Conservation (phyloP, 805 yeast genomes). For the Candida pseudofarinosa region DNA sequence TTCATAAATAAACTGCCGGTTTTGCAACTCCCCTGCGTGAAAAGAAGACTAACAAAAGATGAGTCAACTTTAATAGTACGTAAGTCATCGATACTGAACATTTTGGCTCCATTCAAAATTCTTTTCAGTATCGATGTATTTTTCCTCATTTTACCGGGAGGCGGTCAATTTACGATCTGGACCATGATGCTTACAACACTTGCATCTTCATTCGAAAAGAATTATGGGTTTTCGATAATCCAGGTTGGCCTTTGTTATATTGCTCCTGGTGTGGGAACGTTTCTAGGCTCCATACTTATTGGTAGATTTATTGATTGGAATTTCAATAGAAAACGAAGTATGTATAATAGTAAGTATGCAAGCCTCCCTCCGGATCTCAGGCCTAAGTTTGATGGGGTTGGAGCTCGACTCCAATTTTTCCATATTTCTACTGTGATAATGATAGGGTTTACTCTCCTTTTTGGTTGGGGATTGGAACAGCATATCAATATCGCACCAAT, state of each 20-base stretch:
- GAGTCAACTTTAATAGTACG: conserved; percentile 12
- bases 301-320: conserved; percentile 56
- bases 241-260: conserved; percentile 69
- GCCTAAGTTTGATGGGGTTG: conserved; percentile 51
- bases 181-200: conserved; percentile 64
- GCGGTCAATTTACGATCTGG: conserved; percentile 67
- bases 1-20: conserved; percentile 45
- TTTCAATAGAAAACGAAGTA: conserved; percentile 33
- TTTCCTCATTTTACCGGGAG: conserved; percentile 50
- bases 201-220: conserved; percentile 47
- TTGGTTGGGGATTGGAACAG: conserved; percentile 69
- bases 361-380: conserved; percentile 13
- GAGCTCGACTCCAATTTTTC: conserved; percentile 48
- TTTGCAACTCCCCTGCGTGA: conserved; percentile 26
- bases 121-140: conserved; percentile 41
- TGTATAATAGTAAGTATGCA: conserved; percentile 22
- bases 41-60: conserved; percentile 28
- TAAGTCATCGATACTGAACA: conserved; percentile 14
- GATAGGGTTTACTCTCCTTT: conserved; percentile 25
- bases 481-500: conserved; percentile 50
- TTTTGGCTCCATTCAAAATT: conserved; percentile 40
- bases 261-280: conserved; percentile 68
- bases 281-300: conserved; percentile 53
- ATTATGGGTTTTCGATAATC: conserved; percentile 49
- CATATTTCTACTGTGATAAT: conserved; percentile 36